Base-by-base conservation (phyloP, 140 eudicot species). In the Ambrosia hybrid region DNA sequence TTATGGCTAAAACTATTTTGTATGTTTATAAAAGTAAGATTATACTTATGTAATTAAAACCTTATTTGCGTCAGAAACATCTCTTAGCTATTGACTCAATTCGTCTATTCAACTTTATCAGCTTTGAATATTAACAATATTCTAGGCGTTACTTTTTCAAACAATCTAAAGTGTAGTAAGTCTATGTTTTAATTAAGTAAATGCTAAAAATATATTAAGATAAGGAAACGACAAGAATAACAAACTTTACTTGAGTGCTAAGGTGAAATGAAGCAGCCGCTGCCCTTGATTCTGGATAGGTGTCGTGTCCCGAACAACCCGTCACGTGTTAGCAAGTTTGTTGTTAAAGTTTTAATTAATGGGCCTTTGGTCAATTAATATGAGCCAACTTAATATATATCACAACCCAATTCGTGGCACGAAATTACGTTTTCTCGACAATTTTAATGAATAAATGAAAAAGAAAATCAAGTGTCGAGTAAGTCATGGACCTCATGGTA, bases 171-270 rank as follows among this genome's bases (percentile, higher is more conserved):
- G 16, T 3, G 17, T 17, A 4, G 7, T 4, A 14, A 8, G n/a
- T n/a, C n/a, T n/a, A n/a, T n/a, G n/a, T n/a, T n/a, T n/a, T n/a
- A n/a, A n/a, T n/a, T n/a, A n/a, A n/a, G n/a, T n/a, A n/a, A n/a
- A n/a, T n/a, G n/a, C n/a, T n/a, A n/a, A n/a, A n/a, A n/a, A n/a
- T n/a, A 36, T 36, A 36, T 36, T 36, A 36, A 39, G 0, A 30
- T 36, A 67, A 17, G 11, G 26, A 51, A 68, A n/a, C n/a, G n/a
- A 51, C 8, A 17, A 17, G 11, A 56, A 55, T 2, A 67, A 57
- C 37, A 14, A 75, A 10, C 68, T 75, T 75, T 26, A 66, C 75
- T 76, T 76, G 75, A 51, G 12, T 68, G 70, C 74, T 76, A 76
- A 57, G 74, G 60, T 26, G 41, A 34, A 41, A 36, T 55, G 78